Evolutionary conservation across 495 filamentous ascomycete genomes (phyloP).

Genomic region (Aspergillus haitiensis): DNA sequence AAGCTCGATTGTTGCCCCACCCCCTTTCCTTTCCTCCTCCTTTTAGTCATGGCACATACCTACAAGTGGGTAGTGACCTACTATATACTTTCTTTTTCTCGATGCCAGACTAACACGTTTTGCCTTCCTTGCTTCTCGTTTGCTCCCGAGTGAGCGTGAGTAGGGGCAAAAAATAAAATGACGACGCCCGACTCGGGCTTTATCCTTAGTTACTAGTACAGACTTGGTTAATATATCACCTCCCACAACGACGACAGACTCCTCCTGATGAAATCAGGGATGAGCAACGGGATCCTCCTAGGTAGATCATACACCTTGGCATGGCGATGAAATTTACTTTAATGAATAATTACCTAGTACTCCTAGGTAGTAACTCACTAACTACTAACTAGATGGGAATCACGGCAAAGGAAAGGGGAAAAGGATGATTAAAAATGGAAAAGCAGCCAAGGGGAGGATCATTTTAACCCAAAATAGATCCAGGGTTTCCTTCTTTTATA

Average conservation of each 20-base stretch:
- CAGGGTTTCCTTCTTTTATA: not conserved
- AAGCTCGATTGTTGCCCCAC: too few relatives aligned
- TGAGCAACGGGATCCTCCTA: not conserved
- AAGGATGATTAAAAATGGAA: too few relatives aligned
- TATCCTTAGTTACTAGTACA: not conserved
- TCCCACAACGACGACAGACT: not conserved
- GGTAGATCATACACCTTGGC: conserved; percentile 16
- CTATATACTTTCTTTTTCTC: conserved; percentile 1
- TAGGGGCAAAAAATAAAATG: not conserved
- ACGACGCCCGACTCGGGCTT: not conserved
- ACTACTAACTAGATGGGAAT: too few relatives aligned
- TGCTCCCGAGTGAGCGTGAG: not conserved
- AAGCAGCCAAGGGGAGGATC: conserved; percentile 16
- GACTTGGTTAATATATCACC: too few relatives aligned
- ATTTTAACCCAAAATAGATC: conserved; percentile 6
- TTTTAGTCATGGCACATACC: too few relatives aligned
- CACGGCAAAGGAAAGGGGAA: too few relatives aligned
- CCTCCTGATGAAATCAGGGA: not conserved
- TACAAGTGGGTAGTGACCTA: not conserved
- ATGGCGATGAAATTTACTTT: conserved; percentile 11
- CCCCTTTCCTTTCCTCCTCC: too few relatives aligned
- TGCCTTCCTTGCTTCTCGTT: conserved; percentile 2
- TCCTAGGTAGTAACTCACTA: too few relatives aligned
- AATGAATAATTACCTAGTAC: not conserved
- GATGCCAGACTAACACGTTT: conserved; percentile 14